phyloP scores from a whole-genome alignment of 164 flowering plant genomes.

The Piper longum region DNA sequence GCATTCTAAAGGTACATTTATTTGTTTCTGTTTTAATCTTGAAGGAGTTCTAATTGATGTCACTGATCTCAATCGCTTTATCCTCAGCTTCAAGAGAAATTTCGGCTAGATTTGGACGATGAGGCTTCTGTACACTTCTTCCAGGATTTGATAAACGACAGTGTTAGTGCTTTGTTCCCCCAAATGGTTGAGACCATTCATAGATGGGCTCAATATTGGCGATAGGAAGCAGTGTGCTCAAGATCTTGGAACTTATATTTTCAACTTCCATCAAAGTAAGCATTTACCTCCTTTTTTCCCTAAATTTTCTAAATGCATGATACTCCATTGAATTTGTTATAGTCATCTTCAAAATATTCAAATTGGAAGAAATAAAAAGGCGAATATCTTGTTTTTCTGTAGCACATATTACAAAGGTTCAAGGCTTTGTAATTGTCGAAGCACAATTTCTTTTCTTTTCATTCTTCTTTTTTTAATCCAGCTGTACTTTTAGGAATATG shows the following conservation, averaged over 20 bases:
- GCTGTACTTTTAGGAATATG: too few species aligned
- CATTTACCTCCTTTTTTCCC: neutral
- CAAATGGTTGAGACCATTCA: constrained; percentile 99
- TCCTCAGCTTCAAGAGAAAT: constrained; percentile 86
- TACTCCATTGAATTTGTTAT: too few species aligned
- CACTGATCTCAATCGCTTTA: neutral
- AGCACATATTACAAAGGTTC: too few species aligned
- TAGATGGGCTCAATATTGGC: constrained; percentile 99
- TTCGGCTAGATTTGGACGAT: constrained; percentile 90
- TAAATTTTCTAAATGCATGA: too few species aligned
- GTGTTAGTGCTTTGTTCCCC: constrained; percentile 98
- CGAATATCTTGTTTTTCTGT: too few species aligned
- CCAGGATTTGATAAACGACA: constrained; percentile 96
- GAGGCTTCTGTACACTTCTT: constrained; percentile 91
- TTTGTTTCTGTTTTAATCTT: neutral
- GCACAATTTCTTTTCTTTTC: too few species aligned
- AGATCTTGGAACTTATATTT: neutral
- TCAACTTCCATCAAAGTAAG: neutral
- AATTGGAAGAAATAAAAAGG: too few species aligned
- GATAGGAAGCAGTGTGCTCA: constrained; percentile 15
- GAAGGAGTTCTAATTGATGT: neutral
- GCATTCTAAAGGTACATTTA: constrained; percentile 72
- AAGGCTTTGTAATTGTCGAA: too few species aligned
- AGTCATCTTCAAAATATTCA: too few species aligned
- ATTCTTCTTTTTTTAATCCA: too few species aligned